These are phyloP conservation scores for Letharia columbiana DNA, from an alignment of 495 filamentous ascomycete genomes.

Conservation along the genomic window DNA sequence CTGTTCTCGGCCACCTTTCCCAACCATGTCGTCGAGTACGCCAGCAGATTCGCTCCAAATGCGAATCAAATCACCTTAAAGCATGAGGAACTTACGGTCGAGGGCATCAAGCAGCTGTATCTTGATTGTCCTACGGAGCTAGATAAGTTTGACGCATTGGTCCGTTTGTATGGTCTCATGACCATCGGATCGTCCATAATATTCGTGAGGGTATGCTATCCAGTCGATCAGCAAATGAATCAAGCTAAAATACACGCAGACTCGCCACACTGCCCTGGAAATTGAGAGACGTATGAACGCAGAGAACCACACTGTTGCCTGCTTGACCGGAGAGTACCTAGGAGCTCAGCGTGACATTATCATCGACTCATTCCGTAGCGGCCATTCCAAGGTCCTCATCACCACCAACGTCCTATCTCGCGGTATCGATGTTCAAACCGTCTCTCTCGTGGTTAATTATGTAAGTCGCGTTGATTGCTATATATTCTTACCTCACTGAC, in stretches of 20 bases:
- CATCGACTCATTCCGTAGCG: slow-evolving; percentile 79
- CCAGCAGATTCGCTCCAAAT: slow-evolving; percentile 66
- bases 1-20: slow-evolving; percentile 98
- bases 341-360: slow-evolving; percentile 73
- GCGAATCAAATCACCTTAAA: slow-evolving; percentile 83
- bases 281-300: slow-evolving; percentile 78
- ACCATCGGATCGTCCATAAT: slow-evolving; percentile 96
- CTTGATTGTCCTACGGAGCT: slow-evolving; percentile 77
- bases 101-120: slow-evolving; percentile 94
- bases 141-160: slow-evolving; percentile 78
- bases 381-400: slow-evolving; percentile 91
- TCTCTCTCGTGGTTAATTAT: slow-evolving; percentile 98
- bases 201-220: slow-evolving; percentile 68
- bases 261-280: slow-evolving; percentile 66
- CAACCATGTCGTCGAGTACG: slow-evolving; percentile 69
- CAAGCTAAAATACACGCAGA: slow-evolving; percentile 39
- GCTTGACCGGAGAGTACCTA: slow-evolving; percentile 77
- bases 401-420: slow-evolving; percentile 95
- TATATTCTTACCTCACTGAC: slow-evolving; percentile 7
- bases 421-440: slow-evolving; percentile 93
- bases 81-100: slow-evolving; percentile 86
- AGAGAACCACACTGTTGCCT: slow-evolving; percentile 86
- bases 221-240: not conserved
- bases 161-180: slow-evolving; percentile 88
- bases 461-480: slow-evolving; percentile 27